Evolutionary conservation across 2,329 filamentous ascomycete species (phyloP), one percentile per base, ranked within the genome.

Genomic region (Proliferodiscus dingleyae): DNA sequence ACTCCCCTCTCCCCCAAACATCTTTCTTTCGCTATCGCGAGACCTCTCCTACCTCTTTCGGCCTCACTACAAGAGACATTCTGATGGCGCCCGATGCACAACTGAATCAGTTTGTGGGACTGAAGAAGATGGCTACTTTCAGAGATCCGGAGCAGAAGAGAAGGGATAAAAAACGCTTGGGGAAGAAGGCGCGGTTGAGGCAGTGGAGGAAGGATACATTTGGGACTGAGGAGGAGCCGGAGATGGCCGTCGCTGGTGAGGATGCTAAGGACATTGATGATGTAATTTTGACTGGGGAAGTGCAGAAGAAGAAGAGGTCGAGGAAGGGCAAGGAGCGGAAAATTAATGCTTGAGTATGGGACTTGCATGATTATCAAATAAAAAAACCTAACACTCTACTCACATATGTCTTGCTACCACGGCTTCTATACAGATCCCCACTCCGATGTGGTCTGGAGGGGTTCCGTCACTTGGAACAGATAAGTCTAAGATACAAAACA

Each of bases 91-190:
- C 90, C 36, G 93, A 98, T 69, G 73, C 80, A 37, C 81, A 84
- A 43, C 79, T 98, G 54, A 98, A 98, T 66, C 77, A 90, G 54
- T 98, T 85, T 62, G 91, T 85, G 4, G 91, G 93, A 5, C 72
- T 98, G 61, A 98, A 98, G 77, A 97, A 96, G 71, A 78, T 96
- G 49, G 90, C 91, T 4, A 75, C 87, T 4, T 98, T 93, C 72
- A 79, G 93, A 46, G 90, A 96, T 63, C 72, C 75, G 3, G 87
- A 90, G 59, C 93, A 94, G 77, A 97, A 97, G 75, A 76, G 78
- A 56, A 86, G 84, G 60, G 93, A 98, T 63, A 81, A 83, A 70
- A 95, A 95, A 74, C 78, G 80, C 58, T 75, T 97, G 23, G 86
- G 88, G 54, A 98, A 97, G 78, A 97, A 97, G 71, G 88, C 87